Conservation (phyloP, 2,329 filamentous ascomycete genomes). For the Chaetomiaceae sp. region DNA sequence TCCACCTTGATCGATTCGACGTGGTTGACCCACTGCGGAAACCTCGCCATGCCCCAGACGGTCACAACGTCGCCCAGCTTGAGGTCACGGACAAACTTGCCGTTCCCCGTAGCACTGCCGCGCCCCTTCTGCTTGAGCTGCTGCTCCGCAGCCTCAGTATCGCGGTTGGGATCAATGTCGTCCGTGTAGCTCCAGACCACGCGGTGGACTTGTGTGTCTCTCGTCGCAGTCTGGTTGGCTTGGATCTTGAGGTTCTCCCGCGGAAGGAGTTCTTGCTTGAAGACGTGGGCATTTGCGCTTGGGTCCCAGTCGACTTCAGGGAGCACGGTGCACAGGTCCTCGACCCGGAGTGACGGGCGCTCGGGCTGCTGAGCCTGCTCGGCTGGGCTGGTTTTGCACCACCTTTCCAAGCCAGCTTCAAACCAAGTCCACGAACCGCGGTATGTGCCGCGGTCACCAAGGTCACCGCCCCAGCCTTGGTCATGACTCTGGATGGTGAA, state of each 20-base stretch:
- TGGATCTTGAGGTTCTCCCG: slow-evolving; percentile 41
- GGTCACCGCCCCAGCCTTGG: slow-evolving; percentile 48
- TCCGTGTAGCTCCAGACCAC: slow-evolving; percentile 52
- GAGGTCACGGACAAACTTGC: slow-evolving; percentile 50
- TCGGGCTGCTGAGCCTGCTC: neutral
- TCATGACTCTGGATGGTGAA: slow-evolving; percentile 53
- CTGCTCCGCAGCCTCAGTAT: slow-evolving; percentile 13
- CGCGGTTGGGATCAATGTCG: slow-evolving; percentile 32
- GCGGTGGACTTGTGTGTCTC: slow-evolving; percentile 34
- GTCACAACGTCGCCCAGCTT: slow-evolving; percentile 56
- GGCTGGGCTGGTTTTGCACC: slow-evolving; percentile 36
- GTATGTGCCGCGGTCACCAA: slow-evolving; percentile 34
- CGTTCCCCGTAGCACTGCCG: slow-evolving; percentile 45
- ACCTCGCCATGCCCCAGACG: slow-evolving; percentile 55
- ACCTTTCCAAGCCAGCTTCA: slow-evolving; percentile 53
- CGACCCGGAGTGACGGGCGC: slow-evolving; percentile 6
- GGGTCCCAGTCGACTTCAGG: slow-evolving; percentile 12
- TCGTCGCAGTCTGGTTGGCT: slow-evolving; percentile 36
- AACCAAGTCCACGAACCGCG: slow-evolving; percentile 55
- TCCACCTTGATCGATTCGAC: slow-evolving; percentile 46
- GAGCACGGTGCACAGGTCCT: slow-evolving; percentile 15
- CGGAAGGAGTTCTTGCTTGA: slow-evolving; percentile 32
- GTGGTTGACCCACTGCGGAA: slow-evolving; percentile 47
- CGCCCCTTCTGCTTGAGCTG: slow-evolving; percentile 40
- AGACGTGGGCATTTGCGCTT: slow-evolving; percentile 6